Evolutionary conservation across 495 filamentous ascomycete genomes (phyloP).

Genomic region (Penicillium goetzii): DNA sequence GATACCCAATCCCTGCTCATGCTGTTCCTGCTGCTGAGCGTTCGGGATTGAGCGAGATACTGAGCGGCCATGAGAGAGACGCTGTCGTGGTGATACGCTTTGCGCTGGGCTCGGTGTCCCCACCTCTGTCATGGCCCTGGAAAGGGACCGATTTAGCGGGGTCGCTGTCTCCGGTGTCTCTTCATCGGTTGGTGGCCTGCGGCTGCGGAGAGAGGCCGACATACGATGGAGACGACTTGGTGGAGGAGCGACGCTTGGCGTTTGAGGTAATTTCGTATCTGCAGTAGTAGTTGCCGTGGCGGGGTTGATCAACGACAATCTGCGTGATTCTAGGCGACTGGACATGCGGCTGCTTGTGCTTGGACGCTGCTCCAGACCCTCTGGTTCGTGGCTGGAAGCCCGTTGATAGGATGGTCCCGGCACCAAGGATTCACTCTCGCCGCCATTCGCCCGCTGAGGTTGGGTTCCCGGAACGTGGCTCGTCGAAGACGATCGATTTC

Average conservation of each 20-base stretch:
- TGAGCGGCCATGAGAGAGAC: constrained; percentile 49
- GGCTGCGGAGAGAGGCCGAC: constrained; percentile 43
- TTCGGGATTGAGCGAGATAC: constrained; percentile 33
- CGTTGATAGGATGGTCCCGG: constrained; percentile 41
- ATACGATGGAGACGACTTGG: constrained; percentile 44
- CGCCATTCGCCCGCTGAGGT: constrained; percentile 33
- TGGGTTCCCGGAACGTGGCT: constrained; percentile 32
- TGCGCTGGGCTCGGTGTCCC: constrained; percentile 35
- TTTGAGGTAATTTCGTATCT: constrained; percentile 35
- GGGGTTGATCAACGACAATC: constrained; percentile 61
- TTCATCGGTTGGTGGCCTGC: constrained; percentile 40
- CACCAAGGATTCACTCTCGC: constrained; percentile 38
- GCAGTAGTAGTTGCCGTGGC: constrained; percentile 26
- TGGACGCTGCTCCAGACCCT: constrained; percentile 39
- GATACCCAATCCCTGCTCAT: constrained; percentile 29
- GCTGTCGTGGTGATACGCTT: constrained; percentile 39
- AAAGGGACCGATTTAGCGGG: constrained; percentile 39
- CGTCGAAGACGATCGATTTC: constrained; percentile 28
- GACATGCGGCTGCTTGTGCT: constrained; percentile 63
- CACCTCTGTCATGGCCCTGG: constrained; percentile 47
- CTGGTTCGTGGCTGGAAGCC: constrained; percentile 50
- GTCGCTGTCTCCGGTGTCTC: constrained; percentile 30
- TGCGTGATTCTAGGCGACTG: constrained; percentile 73
- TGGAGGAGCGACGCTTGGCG: constrained; percentile 35
- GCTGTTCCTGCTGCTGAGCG: constrained; percentile 29